Conservation (phyloP, 805 yeast genomes). For the Suhomyces tanzawaensis region DNA sequence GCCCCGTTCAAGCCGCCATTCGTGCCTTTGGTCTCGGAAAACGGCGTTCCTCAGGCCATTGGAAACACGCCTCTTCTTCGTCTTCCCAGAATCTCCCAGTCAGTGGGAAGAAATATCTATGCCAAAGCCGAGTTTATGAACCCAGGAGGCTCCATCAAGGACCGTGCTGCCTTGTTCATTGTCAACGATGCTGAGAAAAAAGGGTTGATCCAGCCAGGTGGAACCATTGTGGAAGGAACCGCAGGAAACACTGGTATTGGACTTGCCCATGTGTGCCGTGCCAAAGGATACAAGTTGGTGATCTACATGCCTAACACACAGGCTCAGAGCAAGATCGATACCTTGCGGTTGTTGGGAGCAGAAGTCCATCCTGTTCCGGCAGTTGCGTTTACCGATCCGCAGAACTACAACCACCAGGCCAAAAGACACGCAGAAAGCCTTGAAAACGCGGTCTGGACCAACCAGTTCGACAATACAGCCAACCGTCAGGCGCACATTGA, state of each 20-base stretch:
- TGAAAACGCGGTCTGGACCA: constrained; percentile 86
- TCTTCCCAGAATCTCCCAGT: constrained; percentile 53
- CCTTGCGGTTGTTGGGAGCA: constrained; percentile 74
- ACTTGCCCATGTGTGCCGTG: constrained; percentile 73
- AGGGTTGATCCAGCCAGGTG: constrained; percentile 68
- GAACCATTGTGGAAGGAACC: constrained; percentile 88
- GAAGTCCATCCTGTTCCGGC: constrained; percentile 89
- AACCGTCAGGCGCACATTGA: constrained; percentile 86
- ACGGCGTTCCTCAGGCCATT: constrained; percentile 77
- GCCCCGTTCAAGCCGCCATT: constrained; percentile 39
- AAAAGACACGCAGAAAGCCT: constrained; percentile 74
- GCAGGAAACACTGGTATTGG: constrained; percentile 98
- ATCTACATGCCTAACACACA: constrained; percentile 93
- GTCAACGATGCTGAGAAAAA: constrained; percentile 73
- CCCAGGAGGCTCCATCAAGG: constrained; percentile 93
- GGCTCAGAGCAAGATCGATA: constrained; percentile 74
- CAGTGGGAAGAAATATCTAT: constrained; percentile 69
- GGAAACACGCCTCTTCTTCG: constrained; percentile 90
- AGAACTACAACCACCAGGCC: constrained; percentile 86
- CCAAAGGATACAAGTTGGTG: constrained; percentile 79
- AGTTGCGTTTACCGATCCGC: constrained; percentile 76
- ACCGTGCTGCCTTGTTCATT: constrained; percentile 79
- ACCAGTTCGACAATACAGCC: constrained; percentile 86
- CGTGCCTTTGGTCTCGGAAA: constrained; percentile 61
- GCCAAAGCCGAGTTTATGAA: constrained; percentile 92